Conservation (phyloP, 805 yeast species). For the Pichia cabralensis region DNA sequence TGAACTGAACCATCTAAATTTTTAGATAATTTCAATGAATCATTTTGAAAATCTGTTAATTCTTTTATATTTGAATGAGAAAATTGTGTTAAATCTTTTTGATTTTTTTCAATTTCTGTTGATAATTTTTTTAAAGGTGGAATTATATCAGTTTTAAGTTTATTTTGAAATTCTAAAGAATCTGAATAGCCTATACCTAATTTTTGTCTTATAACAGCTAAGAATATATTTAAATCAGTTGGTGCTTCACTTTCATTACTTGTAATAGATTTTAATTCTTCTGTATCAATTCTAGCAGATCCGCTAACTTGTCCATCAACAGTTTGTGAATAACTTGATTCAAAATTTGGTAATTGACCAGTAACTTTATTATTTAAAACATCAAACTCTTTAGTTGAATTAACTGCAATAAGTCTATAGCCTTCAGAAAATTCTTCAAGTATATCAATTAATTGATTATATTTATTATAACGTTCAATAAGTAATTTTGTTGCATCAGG, state of each 20-base stretch:
- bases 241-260: neutral
- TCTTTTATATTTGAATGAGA: constrained; percentile 31
- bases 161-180: constrained; percentile 29
- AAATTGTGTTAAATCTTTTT: constrained; percentile 29
- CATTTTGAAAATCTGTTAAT: constrained; percentile 27
- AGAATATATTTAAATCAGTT: constrained; percentile 21
- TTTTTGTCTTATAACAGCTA: constrained; percentile 18
- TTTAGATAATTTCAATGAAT: constrained; percentile 23
- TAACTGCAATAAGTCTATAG: constrained; percentile 16
- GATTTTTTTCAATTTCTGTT: constrained; percentile 32
- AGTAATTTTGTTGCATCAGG: constrained; percentile 23
- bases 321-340: constrained; percentile 13
- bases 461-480: constrained; percentile 21
- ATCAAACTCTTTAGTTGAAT: constrained; percentile 18
- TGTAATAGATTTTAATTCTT: neutral
- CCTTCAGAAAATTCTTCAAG: constrained; percentile 20
- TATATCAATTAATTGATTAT: constrained; percentile 16
- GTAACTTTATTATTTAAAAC: constrained; percentile 15
- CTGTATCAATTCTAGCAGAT: constrained; percentile 7
- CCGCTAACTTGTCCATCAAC: constrained; percentile 20
- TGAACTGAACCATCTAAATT: constrained; percentile 16
- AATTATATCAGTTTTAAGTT: constrained; percentile 27
- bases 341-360: constrained; percentile 23
- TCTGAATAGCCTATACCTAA: constrained; percentile 26
- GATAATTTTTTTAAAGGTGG: constrained; percentile 35